These are phyloP conservation scores for Scutellaria minor DNA, from an alignment of 257 asterid species.

Conservation along the genomic window DNA sequence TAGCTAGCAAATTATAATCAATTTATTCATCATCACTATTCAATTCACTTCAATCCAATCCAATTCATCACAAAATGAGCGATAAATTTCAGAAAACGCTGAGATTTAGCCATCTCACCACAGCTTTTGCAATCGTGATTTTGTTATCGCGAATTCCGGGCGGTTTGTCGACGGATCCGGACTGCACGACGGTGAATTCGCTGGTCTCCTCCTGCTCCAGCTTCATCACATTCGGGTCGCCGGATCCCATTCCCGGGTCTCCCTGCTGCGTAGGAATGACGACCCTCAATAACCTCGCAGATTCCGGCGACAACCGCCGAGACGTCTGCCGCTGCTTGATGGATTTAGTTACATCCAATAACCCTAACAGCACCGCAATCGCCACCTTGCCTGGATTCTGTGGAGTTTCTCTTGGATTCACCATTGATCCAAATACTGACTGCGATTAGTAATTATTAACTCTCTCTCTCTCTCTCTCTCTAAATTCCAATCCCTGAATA, in stretches of 20 bases:
- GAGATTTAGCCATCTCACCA: not conserved
- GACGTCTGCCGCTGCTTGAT: constrained; percentile 75
- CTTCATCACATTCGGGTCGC: constrained; percentile 63
- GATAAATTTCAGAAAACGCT: not conserved
- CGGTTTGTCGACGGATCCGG: constrained; percentile 47
- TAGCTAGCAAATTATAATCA: not conserved
- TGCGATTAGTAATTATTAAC: constrained; percentile 67
- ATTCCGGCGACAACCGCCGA: constrained; percentile 55
- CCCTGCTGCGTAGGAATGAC: constrained; percentile 89
- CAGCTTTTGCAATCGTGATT: constrained; percentile 23
- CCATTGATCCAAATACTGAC: constrained; percentile 78
- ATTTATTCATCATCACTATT: not conserved
- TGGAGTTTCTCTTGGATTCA: constrained; percentile 86
- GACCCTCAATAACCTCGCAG: constrained; percentile 54
- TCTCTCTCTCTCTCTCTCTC: constrained; percentile 8
- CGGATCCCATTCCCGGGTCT: constrained; percentile 76
- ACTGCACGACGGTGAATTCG: constrained; percentile 69
- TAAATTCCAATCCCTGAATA: not conserved
- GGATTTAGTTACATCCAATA: constrained; percentile 51
- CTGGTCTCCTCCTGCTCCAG: constrained; percentile 73
- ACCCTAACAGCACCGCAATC: constrained; percentile 80
- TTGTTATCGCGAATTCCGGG: constrained; percentile 1
- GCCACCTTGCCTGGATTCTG: constrained; percentile 95
- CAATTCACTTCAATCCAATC: not conserved
- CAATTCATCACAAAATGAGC: not conserved